Conservation (phyloP, 106 monocot genomes). For the Acorus calamus region DNA sequence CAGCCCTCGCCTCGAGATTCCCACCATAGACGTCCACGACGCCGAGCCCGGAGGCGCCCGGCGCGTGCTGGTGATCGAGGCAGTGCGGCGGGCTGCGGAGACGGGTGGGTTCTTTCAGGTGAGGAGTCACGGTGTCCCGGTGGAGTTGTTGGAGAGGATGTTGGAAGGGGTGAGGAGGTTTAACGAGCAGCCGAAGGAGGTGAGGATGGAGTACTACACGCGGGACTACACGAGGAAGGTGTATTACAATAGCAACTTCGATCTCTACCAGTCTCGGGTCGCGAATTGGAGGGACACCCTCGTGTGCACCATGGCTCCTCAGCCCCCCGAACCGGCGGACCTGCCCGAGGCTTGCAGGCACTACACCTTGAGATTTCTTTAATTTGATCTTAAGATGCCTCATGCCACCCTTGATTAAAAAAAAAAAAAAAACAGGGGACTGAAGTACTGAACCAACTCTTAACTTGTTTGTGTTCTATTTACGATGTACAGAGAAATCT, state of each 20-base stretch:
- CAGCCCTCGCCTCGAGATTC: not conserved
- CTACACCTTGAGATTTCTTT: not conserved
- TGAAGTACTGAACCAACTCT: too few relatives aligned
- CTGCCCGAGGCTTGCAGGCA: conserved; percentile 33
- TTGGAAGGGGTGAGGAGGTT: conserved; percentile 1
- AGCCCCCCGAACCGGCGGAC: conserved; percentile 21
- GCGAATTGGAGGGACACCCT: conserved; percentile 50
- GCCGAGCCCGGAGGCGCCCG: too few relatives aligned
- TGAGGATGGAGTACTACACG: conserved; percentile 7
- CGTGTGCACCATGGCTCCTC: conserved; percentile 22
- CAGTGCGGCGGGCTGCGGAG: conserved; percentile 7
- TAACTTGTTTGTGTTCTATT: too few relatives aligned
- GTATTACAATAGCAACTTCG: conserved; percentile 29
- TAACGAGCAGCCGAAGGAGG: too few relatives aligned
- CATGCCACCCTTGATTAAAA: too few relatives aligned
- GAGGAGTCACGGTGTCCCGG: conserved; percentile 17
- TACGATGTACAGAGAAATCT: not conserved
- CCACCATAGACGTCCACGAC: conserved; percentile 17
- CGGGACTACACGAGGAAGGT: conserved; percentile 12
- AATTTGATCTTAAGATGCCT: too few relatives aligned
- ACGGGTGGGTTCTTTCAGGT: conserved; percentile 31
- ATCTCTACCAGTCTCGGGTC: conserved; percentile 21
- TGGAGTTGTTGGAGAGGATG: conserved; percentile 8
- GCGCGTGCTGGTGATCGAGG: not conserved
- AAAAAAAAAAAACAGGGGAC: too few relatives aligned